A percentile compares a stretch with the other conserved stretches of the same genome.
Evolutionary conservation across 116 monocot species (phyloP).

Genomic region (Zostera marina): DNA sequence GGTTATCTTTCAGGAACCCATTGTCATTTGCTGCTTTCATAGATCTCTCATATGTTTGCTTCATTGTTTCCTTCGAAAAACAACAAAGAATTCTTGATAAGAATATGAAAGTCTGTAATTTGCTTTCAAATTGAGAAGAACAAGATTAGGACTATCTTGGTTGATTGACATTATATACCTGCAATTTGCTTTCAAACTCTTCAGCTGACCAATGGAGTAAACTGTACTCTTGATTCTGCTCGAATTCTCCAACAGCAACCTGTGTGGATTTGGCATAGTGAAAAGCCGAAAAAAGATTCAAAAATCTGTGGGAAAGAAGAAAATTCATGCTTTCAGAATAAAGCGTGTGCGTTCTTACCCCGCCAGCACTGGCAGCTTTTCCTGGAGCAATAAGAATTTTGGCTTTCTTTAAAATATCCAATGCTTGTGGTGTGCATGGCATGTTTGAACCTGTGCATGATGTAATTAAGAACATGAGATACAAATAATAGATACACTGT

Average conservation of each 20-base stretch:
- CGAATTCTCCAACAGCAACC: slow-evolving; percentile 93
- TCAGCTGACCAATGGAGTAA: slow-evolving; percentile 86
- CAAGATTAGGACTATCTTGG: too few species aligned
- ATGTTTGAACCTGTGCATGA: slow-evolving; percentile 73
- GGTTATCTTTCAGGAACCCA: slow-evolving; percentile 63
- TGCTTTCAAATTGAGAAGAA: background rate
- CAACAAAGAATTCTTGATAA: background rate
- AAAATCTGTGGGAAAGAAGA: background rate
- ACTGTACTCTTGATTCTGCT: slow-evolving; percentile 75
- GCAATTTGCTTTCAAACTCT: slow-evolving; percentile 89
- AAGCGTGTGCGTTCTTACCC: slow-evolving; percentile 33
- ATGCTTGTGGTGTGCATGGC: slow-evolving; percentile 88
- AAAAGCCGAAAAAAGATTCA: background rate
- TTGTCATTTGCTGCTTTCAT: slow-evolving; percentile 64
- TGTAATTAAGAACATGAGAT: background rate
- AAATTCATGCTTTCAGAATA: background rate
- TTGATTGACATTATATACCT: slow-evolving; percentile 46
- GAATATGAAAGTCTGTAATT: background rate
- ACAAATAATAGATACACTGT: background rate
- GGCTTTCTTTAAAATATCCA: slow-evolving; percentile 84
- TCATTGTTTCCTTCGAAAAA: slow-evolving; percentile 65
- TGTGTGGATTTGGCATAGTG: slow-evolving; percentile 9
- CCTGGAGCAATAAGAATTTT: slow-evolving; percentile 76
- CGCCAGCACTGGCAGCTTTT: slow-evolving; percentile 86
- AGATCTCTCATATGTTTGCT: slow-evolving; percentile 84